Base-by-base conservation (phyloP, 495 filamentous ascomycete species). In the Xylaria scruposa region DNA sequence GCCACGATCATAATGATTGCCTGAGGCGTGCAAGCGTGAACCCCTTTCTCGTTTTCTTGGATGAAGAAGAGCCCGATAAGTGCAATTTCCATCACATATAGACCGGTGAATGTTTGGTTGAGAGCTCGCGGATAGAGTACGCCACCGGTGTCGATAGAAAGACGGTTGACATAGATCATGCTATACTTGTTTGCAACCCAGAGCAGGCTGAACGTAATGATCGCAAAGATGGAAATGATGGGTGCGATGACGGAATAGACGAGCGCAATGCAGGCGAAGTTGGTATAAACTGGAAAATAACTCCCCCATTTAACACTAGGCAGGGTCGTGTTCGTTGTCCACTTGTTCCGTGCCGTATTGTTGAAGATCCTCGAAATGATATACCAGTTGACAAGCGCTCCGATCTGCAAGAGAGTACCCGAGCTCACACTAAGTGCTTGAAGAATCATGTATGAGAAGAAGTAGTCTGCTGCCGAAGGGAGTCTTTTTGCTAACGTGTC, bases 141-240 rank as follows among this genome's bases (percentile, higher is more conserved):
- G 38, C 96, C 96, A 67, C 96, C 97, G 1, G 96, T 99, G 79
- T 99, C 96, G 75, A 91, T 91, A 54, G 88, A 87, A 80, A 97
- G 97, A 61, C 95, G 95, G 51, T 92, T 95, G 67, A 99, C 94
- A 77, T 98, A 98, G 54, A 99, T 89, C 80, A 96, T 97, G 77
- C 95, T 96, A 82, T 99, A 98, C 29, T 95, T 92, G 81, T 98
- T 94, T 5, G 94, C 95, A 67, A 97, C 89, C 95, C 95, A 99
- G 78, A 99, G 94, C 3, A 99, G 85, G 71, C 90, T 89, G 82
- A 98, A 98, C 0, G 95, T 98, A 79, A 97, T 89, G 76, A 97
- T 91, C 72, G 96, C 95, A 84, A 99, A 98, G 54, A 99, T 79
- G 59, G 97, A 86, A 75, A 99, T 97, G 60, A 98, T 86, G 8